Conservation (phyloP, 139 green algal genomes). For the Chlorella sp. region DNA sequence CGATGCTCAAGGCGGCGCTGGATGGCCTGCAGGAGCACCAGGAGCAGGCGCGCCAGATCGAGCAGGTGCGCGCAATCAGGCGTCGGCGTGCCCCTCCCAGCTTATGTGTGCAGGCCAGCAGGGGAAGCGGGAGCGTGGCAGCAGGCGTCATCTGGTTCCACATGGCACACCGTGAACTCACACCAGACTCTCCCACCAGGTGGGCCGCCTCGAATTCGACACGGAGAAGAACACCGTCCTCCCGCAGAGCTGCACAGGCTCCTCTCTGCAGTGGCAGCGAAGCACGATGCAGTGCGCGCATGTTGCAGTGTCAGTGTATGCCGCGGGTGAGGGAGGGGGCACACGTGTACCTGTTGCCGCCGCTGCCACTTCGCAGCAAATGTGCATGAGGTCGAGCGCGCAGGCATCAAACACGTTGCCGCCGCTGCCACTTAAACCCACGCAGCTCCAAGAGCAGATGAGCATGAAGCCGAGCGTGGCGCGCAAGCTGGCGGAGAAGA, state of each 20-base stretch:
- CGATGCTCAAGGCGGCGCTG: neutral
- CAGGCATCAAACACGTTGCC: neutral
- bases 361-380: too few relatives aligned
- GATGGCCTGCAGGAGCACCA: neutral
- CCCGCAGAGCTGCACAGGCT: neutral
- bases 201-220: neutral
- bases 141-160: too few relatives aligned
- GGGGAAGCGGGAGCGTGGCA: neutral
- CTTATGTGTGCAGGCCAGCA: too few relatives aligned
- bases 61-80: too few relatives aligned
- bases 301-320: too few relatives aligned
- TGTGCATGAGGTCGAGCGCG: too few relatives aligned
- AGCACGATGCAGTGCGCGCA: too few relatives aligned
- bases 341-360: too few relatives aligned
- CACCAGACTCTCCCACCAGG: neutral
- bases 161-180: too few relatives aligned
- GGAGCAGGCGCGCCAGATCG: neutral
- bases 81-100: too few relatives aligned
- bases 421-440: neutral
- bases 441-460: conserved; percentile 17
- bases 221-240: neutral
- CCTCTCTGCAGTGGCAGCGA: too few relatives aligned
- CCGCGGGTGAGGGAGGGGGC: too few relatives aligned
- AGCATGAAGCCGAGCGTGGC: conserved; percentile 35
- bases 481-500: conserved; percentile 45